Base-by-base conservation (phyloP, 108 stramenopile genomes). In the Parmales sp. region DNA sequence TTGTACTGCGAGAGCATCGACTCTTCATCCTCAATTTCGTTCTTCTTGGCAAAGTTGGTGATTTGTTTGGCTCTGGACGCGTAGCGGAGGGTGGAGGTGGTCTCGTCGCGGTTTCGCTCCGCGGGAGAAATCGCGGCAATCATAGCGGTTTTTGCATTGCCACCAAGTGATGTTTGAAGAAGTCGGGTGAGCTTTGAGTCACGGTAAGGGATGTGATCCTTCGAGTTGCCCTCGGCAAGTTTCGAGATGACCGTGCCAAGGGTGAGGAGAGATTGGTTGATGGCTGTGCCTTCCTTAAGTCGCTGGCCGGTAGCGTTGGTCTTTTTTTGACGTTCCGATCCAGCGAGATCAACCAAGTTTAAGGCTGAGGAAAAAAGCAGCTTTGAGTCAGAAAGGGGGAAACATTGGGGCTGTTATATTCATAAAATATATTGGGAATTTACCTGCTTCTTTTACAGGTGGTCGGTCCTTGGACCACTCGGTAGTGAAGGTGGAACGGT, bases 131-230 rank as follows among this genome's bases (percentile, higher is more conserved):
- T 80, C 9, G 84, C 84, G 1, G 82, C 82, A n/a, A 85, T 77
- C 84, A 85, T 85, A 28, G 83, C 75, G 1, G 84, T 85, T 75
- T 85, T 85, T 20, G 84, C 81, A 71, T 83, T 85, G 23, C 84
- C 84, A 6, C 84, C 84, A 28, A 85, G 79, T 39, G 73, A 74
- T 45, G 74, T 74, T 66, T 75, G 76, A 31, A 80, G 68, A 37
- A 76, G 63, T 1, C 75, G 67, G 3, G 75, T 85, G 66, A 85
- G 77, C 71, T 83, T 85, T 9, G 78, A 80, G 70, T 85, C 84
- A 37, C 84, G 65, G 68, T 85, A 85, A 18, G 84, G 84, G 37
- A 84, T 84, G 71, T 84, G 82, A 46, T 79, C n/a, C n/a, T n/a
- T n/a, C n/a, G n/a, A n/a, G n/a, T n/a, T n/a, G 29, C 78, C 78